A percentile compares a stretch with the other conserved stretches of the same genome.
These are phyloP conservation scores for Trichopus zeylanicus DNA, from an alignment of 116 monocot species.

Conservation along the genomic window DNA sequence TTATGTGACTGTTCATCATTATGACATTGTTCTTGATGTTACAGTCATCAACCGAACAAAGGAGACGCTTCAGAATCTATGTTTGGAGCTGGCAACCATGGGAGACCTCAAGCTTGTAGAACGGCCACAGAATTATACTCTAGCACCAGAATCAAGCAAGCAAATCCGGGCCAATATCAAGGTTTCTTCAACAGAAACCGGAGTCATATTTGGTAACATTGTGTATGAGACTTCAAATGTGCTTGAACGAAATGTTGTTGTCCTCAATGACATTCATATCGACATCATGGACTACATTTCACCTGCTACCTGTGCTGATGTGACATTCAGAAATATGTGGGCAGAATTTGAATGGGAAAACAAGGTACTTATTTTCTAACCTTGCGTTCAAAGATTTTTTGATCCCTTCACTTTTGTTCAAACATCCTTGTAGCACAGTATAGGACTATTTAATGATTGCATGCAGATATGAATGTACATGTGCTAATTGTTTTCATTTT, in stretches of 20 bases:
- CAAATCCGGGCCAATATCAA: constrained; percentile 88
- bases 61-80: constrained; percentile 87
- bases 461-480: too few species aligned
- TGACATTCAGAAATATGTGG: constrained; percentile 86
- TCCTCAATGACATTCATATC: constrained; percentile 87
- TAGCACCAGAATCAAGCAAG: constrained; percentile 83
- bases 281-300: constrained; percentile 98
- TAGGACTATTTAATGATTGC: too few species aligned
- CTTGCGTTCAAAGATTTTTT: too few species aligned
- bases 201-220: constrained; percentile 91
- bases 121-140: constrained; percentile 82
- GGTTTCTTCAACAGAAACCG: constrained; percentile 93
- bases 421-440: too few species aligned
- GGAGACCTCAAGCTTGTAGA: constrained; percentile 93
- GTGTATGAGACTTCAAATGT: constrained; percentile 94
- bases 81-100: constrained; percentile 89
- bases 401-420: too few species aligned
- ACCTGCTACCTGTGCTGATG: constrained; percentile 84
- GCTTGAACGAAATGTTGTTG: constrained; percentile 72
- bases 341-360: constrained; percentile 99
- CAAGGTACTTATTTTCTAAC: constrained; percentile 66
- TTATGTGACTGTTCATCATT: constrained; percentile 90
- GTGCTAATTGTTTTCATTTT: too few species aligned
- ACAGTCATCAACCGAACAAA: constrained; percentile 90
- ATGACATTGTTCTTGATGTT: constrained; percentile 92